Conservation (phyloP, 805 yeast genomes). For the Cyberlindnera petersonii region DNA sequence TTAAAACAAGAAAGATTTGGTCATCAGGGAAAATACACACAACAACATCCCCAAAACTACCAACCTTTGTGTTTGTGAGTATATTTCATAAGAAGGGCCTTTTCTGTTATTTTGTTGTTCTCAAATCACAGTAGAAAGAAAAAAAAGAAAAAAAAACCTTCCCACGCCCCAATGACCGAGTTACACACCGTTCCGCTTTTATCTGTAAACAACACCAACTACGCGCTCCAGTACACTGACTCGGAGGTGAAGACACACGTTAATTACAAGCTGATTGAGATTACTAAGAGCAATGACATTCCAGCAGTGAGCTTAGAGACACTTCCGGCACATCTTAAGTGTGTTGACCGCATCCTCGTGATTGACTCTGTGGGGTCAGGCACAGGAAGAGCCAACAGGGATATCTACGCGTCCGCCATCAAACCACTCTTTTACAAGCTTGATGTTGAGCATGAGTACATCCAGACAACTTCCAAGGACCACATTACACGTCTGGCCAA, state of each 20-base stretch:
- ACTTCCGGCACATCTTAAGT: conserved; percentile 12
- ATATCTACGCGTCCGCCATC: conserved; percentile 41
- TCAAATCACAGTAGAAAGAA: background rate
- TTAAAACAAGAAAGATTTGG: no score
- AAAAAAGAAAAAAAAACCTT: background rate
- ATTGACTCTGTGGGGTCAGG: conserved; percentile 38
- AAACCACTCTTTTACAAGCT: conserved; percentile 44
- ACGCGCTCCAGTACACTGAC: conserved; percentile 3
- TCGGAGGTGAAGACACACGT: conserved; percentile 4
- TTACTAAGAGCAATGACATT: background rate
- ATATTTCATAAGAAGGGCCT: no score
- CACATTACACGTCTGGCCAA: conserved; percentile 40
- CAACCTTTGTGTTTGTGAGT: no score
- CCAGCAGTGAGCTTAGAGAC: background rate
- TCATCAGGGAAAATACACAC: no score
- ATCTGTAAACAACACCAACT: background rate
- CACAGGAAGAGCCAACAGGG: conserved; percentile 31
- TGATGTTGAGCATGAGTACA: conserved; percentile 34
- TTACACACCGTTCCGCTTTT: conserved; percentile 2
- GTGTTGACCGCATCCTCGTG: conserved; percentile 20
- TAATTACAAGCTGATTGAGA: conserved; percentile 1
- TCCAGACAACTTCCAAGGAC: conserved; percentile 39
- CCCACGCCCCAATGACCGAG: background rate
- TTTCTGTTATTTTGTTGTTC: no score
- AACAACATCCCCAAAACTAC: no score